Percentiles rank a stretch among this genome's conserved stretches.
Conservation (phyloP, 805 yeast genomes). For the Sugiyamaella chiloensis region DNA sequence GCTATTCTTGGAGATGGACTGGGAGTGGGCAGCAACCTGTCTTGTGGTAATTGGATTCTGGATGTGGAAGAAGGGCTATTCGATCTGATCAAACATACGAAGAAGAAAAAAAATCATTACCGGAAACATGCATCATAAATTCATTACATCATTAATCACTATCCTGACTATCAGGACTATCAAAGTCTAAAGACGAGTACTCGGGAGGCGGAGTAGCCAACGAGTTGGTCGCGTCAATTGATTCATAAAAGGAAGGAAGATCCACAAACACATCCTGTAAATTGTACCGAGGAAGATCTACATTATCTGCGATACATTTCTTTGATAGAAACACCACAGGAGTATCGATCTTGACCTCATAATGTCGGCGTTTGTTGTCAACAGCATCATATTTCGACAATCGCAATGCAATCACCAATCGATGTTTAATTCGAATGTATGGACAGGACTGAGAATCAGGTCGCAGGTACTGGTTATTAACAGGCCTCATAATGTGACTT, state of each 20-base stretch:
- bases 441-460: slow-evolving; percentile 75
- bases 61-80: slow-evolving; percentile 24
- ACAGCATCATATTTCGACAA: slow-evolving; percentile 55
- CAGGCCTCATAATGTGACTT: background rate
- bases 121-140: no score
- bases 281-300: slow-evolving; percentile 31
- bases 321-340: slow-evolving; percentile 71
- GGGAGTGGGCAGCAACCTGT: slow-evolving; percentile 32
- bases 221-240: background rate
- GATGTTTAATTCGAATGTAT: slow-evolving; percentile 84
- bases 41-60: slow-evolving; percentile 28
- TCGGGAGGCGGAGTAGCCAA: slow-evolving; percentile 20
- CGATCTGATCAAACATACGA: background rate
- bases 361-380: slow-evolving; percentile 70
- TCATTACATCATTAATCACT: no score
- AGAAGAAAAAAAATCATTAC: background rate
- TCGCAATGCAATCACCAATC: slow-evolving; percentile 86
- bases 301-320: slow-evolving; percentile 30
- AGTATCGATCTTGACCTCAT: slow-evolving; percentile 90
- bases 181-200: slow-evolving; percentile 12
- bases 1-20: slow-evolving; percentile 39
- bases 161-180: background rate
- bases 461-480: slow-evolving; percentile 39
- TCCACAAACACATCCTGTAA: no score
- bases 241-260: background rate